Conservation (phyloP, 2,329 filamentous ascomycete genomes). For the Blastomyces emzantsi region DNA sequence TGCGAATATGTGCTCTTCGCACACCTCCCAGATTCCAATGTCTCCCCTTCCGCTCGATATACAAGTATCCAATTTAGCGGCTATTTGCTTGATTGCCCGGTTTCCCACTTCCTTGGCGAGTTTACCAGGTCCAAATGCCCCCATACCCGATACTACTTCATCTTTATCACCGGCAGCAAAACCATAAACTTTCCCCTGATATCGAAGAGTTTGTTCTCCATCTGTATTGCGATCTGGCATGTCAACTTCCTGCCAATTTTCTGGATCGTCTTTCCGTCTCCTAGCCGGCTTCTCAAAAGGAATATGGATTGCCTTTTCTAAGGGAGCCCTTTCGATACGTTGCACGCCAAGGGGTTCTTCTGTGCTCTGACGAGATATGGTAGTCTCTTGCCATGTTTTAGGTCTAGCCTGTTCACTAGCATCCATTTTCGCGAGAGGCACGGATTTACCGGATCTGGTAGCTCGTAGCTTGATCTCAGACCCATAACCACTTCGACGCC, state of each 20-base stretch:
- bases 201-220: slow-evolving; percentile 2
- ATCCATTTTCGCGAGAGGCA: not conserved
- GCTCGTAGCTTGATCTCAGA: not conserved
- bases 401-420: not conserved
- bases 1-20: slow-evolving; percentile 33
- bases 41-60: slow-evolving; percentile 26
- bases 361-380: not conserved
- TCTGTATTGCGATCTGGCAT: not conserved
- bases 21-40: slow-evolving; percentile 32
- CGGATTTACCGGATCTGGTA: not conserved
- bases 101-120: slow-evolving; percentile 20
- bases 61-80: slow-evolving; percentile 23
- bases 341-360: not conserved
- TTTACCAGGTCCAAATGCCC: slow-evolving; percentile 3
- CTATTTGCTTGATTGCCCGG: slow-evolving; percentile 27
- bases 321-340: not conserved
- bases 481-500: not conserved
- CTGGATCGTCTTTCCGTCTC: not conserved
- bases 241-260: slow-evolving; percentile 3
- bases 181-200: slow-evolving; percentile 4
- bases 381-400: not conserved
- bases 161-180: not conserved
- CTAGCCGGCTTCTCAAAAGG: not conserved
- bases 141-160: not conserved
- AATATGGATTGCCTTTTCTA: not conserved